Base-by-base conservation (phyloP, 2,329 filamentous ascomycete species). In the Phyllosticta capitalensis region DNA sequence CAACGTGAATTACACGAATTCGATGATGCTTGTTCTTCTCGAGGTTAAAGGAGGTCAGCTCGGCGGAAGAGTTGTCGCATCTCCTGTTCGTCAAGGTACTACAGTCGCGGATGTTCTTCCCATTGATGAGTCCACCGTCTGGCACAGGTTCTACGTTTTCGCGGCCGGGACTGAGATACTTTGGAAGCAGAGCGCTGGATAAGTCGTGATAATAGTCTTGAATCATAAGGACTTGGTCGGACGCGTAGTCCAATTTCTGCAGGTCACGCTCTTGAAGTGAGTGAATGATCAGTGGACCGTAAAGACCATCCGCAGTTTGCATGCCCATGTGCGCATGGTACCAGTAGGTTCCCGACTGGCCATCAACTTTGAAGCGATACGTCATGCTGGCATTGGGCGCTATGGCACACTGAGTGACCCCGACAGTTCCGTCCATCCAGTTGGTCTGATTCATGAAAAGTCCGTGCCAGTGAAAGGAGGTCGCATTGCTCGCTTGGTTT, bases 1-100 rank as follows among this genome's bases (percentile, higher is more conserved):
- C 87, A 20, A 90, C 82, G 65, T 90, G 90, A 65, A 90, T 77
- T 61, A 91, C 76, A 51, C 85, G 85, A 65, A 92, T 79, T 9
- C 90, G 75, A 61, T 92, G 92, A 0, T 85, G 92, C 66, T 78
- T 70, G 2, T 78, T 74, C 2, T 75, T 70, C 0, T 73, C 68
- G 1, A 78, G 65, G 17, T 67, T 60, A 54, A 77, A 71, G 0
- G 65, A 61, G 12, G 72, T 67, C 3, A 67, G 63, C 2, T 65
- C 66, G 1, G 61, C 58, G 6, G 67, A 67, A 0, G 65, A 65
- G 5, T 72, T 69, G 49, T 74, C 67, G 60, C 75, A 78, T 21
- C 65, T 67, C 5, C 72, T 66, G 20, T 69, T 61, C 1, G 70
- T 70, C n/a, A 75, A 63, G 3, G 68, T 63, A 20, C 68, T 64